A percentile compares a stretch with the other conserved stretches of the same genome.
Conservation (phyloP, 2,329 filamentous ascomycete species). For the Escovopsis sp. region DNA sequence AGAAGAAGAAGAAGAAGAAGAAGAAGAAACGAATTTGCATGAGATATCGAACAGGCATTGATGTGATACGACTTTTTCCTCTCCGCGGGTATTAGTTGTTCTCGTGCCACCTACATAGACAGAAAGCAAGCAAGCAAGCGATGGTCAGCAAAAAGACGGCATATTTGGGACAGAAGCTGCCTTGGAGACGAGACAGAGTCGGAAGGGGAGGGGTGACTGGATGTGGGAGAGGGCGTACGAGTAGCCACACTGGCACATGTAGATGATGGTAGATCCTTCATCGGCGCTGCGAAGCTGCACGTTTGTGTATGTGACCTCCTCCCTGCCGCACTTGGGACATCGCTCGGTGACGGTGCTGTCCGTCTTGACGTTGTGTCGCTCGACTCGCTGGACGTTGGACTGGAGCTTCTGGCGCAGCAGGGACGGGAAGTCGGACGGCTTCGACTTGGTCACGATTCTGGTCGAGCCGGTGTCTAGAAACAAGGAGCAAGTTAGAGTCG, state of each 20-base stretch:
- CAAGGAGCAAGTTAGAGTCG: background rate
- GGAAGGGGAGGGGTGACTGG: background rate
- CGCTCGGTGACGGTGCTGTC: conserved; percentile 52
- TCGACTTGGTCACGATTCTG: conserved; percentile 69
- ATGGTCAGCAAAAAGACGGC: too few relatives aligned
- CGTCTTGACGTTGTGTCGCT: conserved; percentile 61
- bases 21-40: background rate
- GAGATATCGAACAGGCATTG: background rate
- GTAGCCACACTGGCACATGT: conserved; percentile 72
- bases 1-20: background rate
- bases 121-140: background rate
- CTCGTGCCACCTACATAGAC: conserved; percentile 32
- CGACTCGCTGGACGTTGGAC: conserved; percentile 73
- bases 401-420: conserved; percentile 66
- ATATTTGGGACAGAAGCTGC: too few relatives aligned
- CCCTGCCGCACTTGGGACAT: conserved; percentile 68
- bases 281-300: conserved; percentile 84
- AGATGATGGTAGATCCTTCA: conserved; percentile 88
- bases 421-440: conserved; percentile 80
- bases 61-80: background rate
- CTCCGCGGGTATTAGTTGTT: conserved; percentile 35
- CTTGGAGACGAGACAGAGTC: conserved; percentile 3
- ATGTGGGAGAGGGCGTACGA: conserved; percentile 41
- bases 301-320: conserved; percentile 72
- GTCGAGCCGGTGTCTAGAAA: conserved; percentile 60